Conservation (phyloP, 2,329 filamentous ascomycete species). For the Alternaria gaisen region DNA sequence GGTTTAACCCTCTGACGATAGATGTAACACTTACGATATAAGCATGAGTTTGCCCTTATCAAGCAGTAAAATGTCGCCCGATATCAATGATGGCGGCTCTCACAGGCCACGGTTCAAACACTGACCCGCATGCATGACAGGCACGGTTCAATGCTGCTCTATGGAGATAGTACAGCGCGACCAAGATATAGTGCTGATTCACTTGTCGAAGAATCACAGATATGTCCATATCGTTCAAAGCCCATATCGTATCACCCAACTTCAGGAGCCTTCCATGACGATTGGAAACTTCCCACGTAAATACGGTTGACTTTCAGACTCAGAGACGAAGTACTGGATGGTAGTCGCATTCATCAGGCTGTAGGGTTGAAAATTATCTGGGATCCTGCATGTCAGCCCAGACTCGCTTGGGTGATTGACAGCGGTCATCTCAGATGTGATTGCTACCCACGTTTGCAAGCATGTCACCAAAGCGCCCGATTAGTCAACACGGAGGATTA, state of each 20-base stretch:
- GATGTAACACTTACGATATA: too few relatives aligned
- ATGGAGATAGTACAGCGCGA: not conserved
- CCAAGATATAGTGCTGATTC: accelerated
- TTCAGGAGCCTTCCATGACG: too few relatives aligned
- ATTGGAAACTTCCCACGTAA: too few relatives aligned
- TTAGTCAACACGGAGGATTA: too few relatives aligned
- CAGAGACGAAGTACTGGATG: too few relatives aligned
- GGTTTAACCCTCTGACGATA: too few relatives aligned
- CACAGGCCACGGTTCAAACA: not conserved
- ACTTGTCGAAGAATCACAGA: not conserved
- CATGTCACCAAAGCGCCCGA: too few relatives aligned
- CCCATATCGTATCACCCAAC: not conserved
- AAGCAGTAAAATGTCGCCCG: not conserved
- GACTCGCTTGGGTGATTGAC: not conserved
- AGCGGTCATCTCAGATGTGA: not conserved
- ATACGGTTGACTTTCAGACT: too few relatives aligned
- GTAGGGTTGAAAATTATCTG: too few relatives aligned
- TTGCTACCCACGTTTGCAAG: not conserved
- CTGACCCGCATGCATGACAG: not conserved
- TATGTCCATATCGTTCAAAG: not conserved
- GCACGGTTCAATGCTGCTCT: not conserved
- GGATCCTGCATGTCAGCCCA: not conserved
- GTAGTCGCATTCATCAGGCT: too few relatives aligned
- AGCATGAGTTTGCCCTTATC: not conserved
- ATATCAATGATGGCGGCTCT: not conserved